Conservation (phyloP, 352 stramenopile genomes). For the Phytophthora boehmeriae region DNA sequence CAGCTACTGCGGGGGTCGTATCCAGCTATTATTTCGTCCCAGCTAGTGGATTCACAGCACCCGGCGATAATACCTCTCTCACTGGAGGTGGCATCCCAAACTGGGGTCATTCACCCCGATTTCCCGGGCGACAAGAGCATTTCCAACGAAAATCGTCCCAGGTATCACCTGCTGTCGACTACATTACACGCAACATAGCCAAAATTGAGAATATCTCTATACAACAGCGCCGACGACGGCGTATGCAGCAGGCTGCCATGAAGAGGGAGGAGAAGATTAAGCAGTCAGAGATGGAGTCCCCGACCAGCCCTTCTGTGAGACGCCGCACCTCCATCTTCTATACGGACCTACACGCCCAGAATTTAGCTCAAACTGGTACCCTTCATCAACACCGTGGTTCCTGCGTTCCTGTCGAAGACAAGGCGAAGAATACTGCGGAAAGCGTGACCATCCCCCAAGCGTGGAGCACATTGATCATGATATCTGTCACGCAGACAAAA, state of each 20-base stretch:
- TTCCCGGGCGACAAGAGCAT: constrained; percentile 25
- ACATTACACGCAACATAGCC: constrained; percentile 41
- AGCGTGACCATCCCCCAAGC: constrained; percentile 22
- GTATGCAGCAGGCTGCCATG: constrained; percentile 5
- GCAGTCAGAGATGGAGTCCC: neutral
- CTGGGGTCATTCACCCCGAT: constrained; percentile 51
- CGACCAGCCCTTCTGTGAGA: constrained; percentile 17
- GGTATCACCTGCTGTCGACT: constrained; percentile 20
- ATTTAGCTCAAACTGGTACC: neutral
- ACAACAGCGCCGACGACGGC: constrained; percentile 27
- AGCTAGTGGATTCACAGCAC: constrained; percentile 38
- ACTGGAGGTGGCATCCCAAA: constrained; percentile 36
- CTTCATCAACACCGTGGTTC: constrained; percentile 7
- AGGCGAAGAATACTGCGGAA: neutral
- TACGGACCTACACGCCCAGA: neutral
- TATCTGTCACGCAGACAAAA: constrained; percentile 48
- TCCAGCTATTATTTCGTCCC: constrained; percentile 71
- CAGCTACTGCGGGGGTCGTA: constrained; percentile 49
- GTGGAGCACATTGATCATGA: constrained; percentile 45
- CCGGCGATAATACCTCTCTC: constrained; percentile 13
- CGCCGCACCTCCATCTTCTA: constrained; percentile 45
- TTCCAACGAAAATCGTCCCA: constrained; percentile 11
- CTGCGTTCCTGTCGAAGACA: neutral
- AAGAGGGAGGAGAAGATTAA: constrained; percentile 1
- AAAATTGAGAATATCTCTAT: constrained; percentile 30